Percentiles rank a stretch among this genome's conserved stretches.
phyloP scores from a whole-genome alignment of 2,329 filamentous ascomycete species.

The Kalaharituber pfeilii region DNA sequence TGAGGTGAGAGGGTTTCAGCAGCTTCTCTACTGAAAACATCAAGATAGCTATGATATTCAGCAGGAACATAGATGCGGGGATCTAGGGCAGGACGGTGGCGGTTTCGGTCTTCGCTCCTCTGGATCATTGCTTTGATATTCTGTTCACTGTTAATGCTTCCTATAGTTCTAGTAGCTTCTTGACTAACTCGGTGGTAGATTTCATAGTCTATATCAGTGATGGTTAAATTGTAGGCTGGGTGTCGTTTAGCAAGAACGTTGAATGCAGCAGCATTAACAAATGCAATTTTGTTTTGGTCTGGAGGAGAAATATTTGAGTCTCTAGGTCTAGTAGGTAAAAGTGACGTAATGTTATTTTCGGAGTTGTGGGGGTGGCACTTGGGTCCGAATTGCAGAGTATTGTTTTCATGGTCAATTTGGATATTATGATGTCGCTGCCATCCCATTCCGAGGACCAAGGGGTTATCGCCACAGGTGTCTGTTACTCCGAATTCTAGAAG shows the following conservation, averaged over 20 bases:
- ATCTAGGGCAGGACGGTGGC: background rate
- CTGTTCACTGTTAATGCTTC: no score
- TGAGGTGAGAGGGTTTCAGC: background rate
- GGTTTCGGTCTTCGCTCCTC: background rate
- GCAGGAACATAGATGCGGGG: background rate
- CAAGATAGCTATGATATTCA: background rate
- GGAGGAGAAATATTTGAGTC: background rate
- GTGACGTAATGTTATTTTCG: no score
- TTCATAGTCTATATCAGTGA: no score
- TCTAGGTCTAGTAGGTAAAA: background rate
- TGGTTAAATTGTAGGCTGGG: background rate
- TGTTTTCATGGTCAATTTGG: background rate
- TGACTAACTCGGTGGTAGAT: no score
- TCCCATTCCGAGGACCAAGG: background rate
- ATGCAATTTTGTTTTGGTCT: background rate
- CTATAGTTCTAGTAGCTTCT: no score
- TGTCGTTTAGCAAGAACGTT: background rate
- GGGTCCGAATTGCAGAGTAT: no score
- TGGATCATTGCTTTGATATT: no score
- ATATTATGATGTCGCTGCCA: background rate
- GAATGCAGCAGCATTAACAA: background rate
- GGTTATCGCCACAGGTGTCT: no score
- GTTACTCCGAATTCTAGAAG: no score
- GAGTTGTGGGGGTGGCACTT: no score
- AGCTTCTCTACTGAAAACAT: background rate